These are phyloP conservation scores for Ceratocystis diversiconidia DNA, from an alignment of 2,329 filamentous ascomycete species.

Conservation along the genomic window DNA sequence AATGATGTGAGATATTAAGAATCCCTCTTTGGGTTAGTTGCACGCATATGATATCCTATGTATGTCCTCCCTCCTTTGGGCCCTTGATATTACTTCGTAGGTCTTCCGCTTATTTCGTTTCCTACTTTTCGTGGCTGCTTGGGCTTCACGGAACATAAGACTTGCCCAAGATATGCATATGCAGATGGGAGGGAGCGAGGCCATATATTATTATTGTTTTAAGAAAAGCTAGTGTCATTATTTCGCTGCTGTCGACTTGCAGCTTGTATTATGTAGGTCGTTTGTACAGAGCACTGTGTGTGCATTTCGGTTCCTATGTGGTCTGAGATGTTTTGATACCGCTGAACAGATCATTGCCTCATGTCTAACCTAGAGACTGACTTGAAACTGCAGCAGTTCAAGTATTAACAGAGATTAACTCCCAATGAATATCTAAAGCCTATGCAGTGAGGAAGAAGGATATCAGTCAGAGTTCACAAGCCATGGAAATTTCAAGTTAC, in stretches of 20 bases:
- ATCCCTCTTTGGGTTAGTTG: too few relatives aligned
- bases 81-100: too few relatives aligned
- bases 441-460: not conserved
- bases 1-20: too few relatives aligned
- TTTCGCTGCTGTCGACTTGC: not conserved
- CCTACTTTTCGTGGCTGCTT: not conserved
- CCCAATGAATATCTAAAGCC: conserved; percentile 7
- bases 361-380: not conserved
- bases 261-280: not conserved
- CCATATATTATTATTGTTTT: not conserved
- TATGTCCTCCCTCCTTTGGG: too few relatives aligned
- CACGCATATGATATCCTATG: too few relatives aligned
- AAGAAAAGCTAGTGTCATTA: not conserved
- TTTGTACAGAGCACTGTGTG: not conserved
- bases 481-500: not conserved
- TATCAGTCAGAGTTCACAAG: conserved; percentile 11
- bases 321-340: not conserved
- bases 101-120: not conserved
- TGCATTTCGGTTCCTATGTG: not conserved
- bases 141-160: not conserved
- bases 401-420: not conserved
- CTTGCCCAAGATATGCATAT: not conserved
- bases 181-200: not conserved
- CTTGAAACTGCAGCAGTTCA: not conserved
- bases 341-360: not conserved